These are phyloP conservation scores for Ganoderma sinense DNA, from an alignment of 1,284 basidiomycete species.

Conservation along the genomic window DNA sequence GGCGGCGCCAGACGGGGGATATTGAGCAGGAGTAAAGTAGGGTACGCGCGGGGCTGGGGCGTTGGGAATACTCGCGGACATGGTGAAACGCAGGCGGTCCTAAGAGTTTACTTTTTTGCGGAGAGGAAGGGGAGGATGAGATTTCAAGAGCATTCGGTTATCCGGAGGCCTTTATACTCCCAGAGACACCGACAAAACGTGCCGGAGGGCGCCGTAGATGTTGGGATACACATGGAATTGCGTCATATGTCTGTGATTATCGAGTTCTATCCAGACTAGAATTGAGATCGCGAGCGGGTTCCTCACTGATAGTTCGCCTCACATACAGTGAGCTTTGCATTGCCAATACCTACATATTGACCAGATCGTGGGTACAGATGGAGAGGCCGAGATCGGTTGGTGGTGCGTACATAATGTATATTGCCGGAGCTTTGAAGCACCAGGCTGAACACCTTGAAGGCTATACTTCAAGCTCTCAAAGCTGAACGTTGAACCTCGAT, in stretches of 20 bases:
- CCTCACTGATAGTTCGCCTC: not conserved
- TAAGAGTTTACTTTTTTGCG: not conserved
- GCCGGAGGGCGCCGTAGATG: not conserved
- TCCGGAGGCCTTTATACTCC: not conserved
- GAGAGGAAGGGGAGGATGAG: not conserved
- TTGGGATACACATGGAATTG: not conserved
- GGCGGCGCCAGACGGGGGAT: conserved; percentile 57
- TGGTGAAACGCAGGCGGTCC: not conserved
- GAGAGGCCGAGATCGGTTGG: not conserved
- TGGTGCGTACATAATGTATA: not conserved
- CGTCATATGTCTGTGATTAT: not conserved
- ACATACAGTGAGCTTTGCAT: not conserved
- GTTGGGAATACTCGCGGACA: conserved; percentile 24
- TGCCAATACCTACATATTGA: not conserved
- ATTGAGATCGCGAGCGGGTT: not conserved
- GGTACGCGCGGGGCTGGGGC: conserved; percentile 41
- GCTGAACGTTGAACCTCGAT: not conserved
- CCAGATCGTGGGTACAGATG: too few species aligned
- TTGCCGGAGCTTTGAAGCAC: not conserved
- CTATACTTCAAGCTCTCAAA: not conserved
- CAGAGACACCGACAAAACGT: not conserved
- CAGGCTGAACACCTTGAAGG: not conserved
- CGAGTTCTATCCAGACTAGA: not conserved
- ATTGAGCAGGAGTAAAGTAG: conserved; percentile 63
- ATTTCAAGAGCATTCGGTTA: not conserved